A percentile compares a stretch with the other conserved stretches of the same genome.
Evolutionary conservation across 495 filamentous ascomycete species (phyloP).

Genomic region (Hypomontagnella submonticulosa): DNA sequence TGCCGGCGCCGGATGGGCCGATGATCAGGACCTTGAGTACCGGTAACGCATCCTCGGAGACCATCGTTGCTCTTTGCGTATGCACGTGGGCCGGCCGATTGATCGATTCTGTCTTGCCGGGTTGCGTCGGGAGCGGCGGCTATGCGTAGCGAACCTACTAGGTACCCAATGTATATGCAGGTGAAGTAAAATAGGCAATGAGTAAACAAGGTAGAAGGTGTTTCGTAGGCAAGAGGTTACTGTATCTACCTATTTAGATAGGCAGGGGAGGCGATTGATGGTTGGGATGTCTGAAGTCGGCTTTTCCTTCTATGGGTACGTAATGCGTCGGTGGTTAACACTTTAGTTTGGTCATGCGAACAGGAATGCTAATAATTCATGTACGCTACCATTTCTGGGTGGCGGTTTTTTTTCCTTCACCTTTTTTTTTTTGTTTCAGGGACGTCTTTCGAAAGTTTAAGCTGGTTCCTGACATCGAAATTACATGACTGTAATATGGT

Average conservation of each 20-base stretch:
- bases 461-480: slow-evolving; percentile 2
- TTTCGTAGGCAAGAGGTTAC: slow-evolving; percentile 8
- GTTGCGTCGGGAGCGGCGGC: too few relatives aligned
- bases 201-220: too few relatives aligned
- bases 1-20: slow-evolving; percentile 65
- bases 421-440: not conserved
- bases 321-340: slow-evolving; percentile 4
- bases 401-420: slow-evolving; percentile 14
- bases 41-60: slow-evolving; percentile 61
- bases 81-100: too few relatives aligned
- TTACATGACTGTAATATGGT: not conserved
- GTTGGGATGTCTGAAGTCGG: not conserved
- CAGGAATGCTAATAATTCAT: not conserved
- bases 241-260: too few relatives aligned
- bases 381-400: slow-evolving; percentile 13
- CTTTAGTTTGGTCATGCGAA: slow-evolving; percentile 29
- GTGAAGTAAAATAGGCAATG: slow-evolving; percentile 1
- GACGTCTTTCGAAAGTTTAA: slow-evolving; percentile 12
- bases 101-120: slow-evolving; percentile 1
- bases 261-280: not conserved
- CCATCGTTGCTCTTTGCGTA: slow-evolving; percentile 45
- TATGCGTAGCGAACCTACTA: too few relatives aligned
- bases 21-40: slow-evolving; percentile 65
- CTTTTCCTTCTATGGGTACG: slow-evolving; percentile 14
- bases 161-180: too few relatives aligned